phyloP scores from a whole-genome alignment of 208 protist genomes.

The Leishmania amazonensis region DNA sequence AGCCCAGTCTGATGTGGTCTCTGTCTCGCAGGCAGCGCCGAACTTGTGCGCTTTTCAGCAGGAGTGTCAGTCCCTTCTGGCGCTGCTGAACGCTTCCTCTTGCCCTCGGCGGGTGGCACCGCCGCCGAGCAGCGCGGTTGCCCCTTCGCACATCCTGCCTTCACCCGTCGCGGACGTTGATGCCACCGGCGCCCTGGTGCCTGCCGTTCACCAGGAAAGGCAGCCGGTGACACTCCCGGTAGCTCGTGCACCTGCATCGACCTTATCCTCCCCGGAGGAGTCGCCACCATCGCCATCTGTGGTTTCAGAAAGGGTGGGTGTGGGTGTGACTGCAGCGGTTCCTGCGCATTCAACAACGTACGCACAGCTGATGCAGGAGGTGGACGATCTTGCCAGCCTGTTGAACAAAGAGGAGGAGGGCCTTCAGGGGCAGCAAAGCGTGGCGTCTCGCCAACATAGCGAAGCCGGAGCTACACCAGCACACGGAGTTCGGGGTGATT shows the following conservation, averaged over 20 bases:
- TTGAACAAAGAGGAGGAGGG: conserved; percentile 13
- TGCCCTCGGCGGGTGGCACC: not conserved
- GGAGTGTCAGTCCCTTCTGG: conserved; percentile 38
- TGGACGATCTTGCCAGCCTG: conserved; percentile 21
- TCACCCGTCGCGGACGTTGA: not conserved
- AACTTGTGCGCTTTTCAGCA: conserved; percentile 35
- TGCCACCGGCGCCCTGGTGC: not conserved
- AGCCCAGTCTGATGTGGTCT: conserved; percentile 25
- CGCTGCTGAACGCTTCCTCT: conserved; percentile 20
- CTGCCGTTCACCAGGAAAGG: not conserved
- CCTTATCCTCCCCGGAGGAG: not conserved
- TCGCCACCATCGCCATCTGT: not conserved
- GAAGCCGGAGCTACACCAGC: not conserved
- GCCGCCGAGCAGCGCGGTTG: not conserved
- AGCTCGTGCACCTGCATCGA: not conserved
- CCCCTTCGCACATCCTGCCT: not conserved
- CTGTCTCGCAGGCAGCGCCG: conserved; percentile 9
- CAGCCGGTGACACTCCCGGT: not conserved
- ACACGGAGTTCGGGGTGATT: not conserved
- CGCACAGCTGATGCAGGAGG: conserved; percentile 28
- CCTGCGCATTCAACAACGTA: conserved; percentile 15
- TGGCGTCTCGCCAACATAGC: not conserved
- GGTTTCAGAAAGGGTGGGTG: not conserved
- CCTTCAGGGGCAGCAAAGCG: not conserved
- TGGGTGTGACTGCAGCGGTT: not conserved